Conservation (phyloP, 805 yeast species). For the Sugiyamaella chiloensis region DNA sequence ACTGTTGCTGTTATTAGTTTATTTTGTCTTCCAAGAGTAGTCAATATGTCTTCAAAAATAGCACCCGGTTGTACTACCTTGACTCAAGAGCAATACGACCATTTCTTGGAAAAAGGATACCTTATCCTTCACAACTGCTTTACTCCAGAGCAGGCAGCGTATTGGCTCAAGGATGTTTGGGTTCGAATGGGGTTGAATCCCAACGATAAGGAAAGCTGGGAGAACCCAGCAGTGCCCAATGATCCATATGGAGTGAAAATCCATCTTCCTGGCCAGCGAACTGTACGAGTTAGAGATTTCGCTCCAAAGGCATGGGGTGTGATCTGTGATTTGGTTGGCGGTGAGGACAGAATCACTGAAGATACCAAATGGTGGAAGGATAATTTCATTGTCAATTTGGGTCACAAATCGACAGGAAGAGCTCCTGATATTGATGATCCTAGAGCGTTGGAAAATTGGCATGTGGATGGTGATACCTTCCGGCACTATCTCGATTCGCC, state of each 20-base stretch:
- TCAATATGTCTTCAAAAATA: neutral
- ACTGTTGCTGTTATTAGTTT: too few species aligned
- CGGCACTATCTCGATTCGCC: conserved; percentile 13
- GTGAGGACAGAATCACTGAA: conserved; percentile 11
- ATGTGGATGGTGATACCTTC: conserved; percentile 16
- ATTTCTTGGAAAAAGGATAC: conserved; percentile 15
- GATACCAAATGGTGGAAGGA: conserved; percentile 9
- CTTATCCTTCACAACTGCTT: conserved; percentile 16
- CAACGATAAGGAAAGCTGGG: conserved; percentile 14
- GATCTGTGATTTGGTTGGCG: conserved; percentile 13
- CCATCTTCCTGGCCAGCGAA: conserved; percentile 14
- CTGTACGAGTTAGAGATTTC: conserved; percentile 9
- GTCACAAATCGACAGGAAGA: conserved; percentile 5
- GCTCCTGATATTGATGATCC: conserved; percentile 11
- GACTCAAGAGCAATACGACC: conserved; percentile 12
- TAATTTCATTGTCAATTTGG: conserved; percentile 16
- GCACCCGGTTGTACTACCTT: conserved; percentile 11
- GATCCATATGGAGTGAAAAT: conserved; percentile 8
- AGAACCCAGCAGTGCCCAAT: neutral
- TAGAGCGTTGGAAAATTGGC: conserved; percentile 12
- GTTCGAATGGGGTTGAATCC: conserved; percentile 14
- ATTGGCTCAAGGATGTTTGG: conserved; percentile 17
- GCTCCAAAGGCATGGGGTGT: conserved; percentile 17
- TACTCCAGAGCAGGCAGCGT: conserved; percentile 14
- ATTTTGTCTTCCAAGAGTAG: neutral